phyloP scores from a whole-genome alignment of 1,284 basidiomycete genomes.

The Irpex sp. region DNA sequence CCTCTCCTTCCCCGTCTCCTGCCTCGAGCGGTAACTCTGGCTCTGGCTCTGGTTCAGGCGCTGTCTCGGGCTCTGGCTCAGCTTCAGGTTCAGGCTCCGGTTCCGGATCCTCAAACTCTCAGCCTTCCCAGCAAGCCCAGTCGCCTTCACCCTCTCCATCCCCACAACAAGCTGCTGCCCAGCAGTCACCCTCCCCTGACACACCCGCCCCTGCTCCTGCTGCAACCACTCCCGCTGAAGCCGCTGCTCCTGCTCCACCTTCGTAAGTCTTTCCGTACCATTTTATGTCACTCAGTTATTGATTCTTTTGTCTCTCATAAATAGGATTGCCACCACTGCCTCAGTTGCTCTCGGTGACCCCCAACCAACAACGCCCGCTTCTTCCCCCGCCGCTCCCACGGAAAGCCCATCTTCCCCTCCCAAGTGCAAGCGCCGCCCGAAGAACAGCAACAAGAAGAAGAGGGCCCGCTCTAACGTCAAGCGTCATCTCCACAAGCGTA shows the following conservation, averaged over 20 bases:
- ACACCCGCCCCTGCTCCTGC: background rate
- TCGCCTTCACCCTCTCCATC: background rate
- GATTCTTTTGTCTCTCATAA: too few species aligned
- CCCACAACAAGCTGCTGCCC: background rate
- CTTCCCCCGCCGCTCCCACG: background rate
- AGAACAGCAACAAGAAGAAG: conserved; percentile 10
- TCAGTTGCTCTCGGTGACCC: background rate
- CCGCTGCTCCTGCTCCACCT: background rate
- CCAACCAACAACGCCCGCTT: background rate
- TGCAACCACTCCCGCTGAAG: background rate
- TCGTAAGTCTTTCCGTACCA: background rate
- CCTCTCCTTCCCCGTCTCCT: background rate
- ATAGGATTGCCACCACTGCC: background rate
- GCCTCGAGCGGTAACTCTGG: background rate
- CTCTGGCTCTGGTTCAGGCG: background rate
- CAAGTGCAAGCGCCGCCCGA: background rate
- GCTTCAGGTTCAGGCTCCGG: background rate
- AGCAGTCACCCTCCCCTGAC: background rate
- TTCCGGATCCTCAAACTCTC: background rate
- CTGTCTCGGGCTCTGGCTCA: background rate
- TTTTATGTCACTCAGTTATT: too few species aligned
- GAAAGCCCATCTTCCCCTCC: background rate
- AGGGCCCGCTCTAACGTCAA: conserved; percentile 5
- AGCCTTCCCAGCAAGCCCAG: background rate
- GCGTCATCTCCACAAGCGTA: conserved; percentile 13